Base-by-base conservation (phyloP, 2,329 filamentous ascomycete genomes). In the Neofusicoccum laricinum region DNA sequence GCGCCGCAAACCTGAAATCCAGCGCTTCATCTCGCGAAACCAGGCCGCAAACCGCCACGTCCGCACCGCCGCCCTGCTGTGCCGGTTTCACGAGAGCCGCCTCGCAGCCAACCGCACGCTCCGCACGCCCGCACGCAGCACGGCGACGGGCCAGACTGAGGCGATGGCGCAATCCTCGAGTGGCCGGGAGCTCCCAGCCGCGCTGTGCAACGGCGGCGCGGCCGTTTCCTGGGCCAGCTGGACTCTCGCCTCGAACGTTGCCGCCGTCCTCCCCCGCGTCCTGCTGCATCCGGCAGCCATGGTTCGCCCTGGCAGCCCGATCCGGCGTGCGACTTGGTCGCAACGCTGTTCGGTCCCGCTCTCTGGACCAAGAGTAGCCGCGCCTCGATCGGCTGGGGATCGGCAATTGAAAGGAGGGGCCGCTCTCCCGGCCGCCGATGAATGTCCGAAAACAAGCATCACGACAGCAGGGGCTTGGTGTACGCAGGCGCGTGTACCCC, bases 261-360 rank as follows among this genome's bases (percentile, higher is more conserved):
- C 19, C 53, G 21, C 53, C 8, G 25, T 58, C 14, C 25, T 36
- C 30, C 55, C 55, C 55, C 55, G 55, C 55, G 55, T 46, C 55
- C 55, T 59, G 36, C 55, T 59, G 55, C 41, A 46, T 59, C 36
- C 25, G 55, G 46, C 40, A 46, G 21, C 55, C 55, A 46, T 36
- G 55, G 55, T 36, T 59, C 53, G 25, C n/a, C 34, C 30, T 43
- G 11, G 32, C 12, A 4, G 21, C 53, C 15, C 30, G 12, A 36
- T 12, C 49, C 32, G 32, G n/a, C 46, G 14, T 30, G 32, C 15
- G 3, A 49, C 30, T 4, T 41, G 46, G 14, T n/a, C 15, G n/a
- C 49, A 12, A 36, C 15, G n/a, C 49, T 36, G 19, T 21, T 21
- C 11, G 4, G 15, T 49, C 21, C 15, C 25, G 45, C 17, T 11